phyloP scores from a whole-genome alignment of 164 flowering plant genomes.

The Nymphaea colorata region DNA sequence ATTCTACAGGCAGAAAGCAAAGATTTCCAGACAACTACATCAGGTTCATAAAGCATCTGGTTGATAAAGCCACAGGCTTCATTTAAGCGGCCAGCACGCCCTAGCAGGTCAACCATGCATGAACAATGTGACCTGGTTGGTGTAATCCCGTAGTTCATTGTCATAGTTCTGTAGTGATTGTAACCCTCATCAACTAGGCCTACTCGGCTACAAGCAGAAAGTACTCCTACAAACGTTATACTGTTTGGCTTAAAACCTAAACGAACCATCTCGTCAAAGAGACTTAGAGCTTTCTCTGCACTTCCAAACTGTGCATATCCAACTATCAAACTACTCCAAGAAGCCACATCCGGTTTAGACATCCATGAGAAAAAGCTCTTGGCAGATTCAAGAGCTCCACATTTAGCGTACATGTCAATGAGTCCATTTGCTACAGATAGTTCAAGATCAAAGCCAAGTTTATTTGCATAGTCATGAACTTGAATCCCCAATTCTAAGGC shows the following conservation, averaged over 20 bases:
- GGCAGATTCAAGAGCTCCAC: conserved; percentile 38
- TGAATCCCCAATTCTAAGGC: conserved; percentile 42
- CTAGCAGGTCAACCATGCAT: conserved; percentile 55
- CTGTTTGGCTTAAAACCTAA: conserved; percentile 40
- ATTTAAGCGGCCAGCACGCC: conserved; percentile 40
- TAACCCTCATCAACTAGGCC: conserved; percentile 56
- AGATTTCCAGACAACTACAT: conserved; percentile 48
- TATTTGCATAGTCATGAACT: conserved; percentile 28
- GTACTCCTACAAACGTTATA: conserved; percentile 52
- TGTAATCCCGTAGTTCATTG: conserved; percentile 29
- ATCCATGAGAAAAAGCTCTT: conserved; percentile 30
- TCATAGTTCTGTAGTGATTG: conserved; percentile 33
- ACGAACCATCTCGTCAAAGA: conserved; percentile 34
- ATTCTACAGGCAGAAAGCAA: conserved; percentile 54
- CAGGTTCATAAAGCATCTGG: conserved; percentile 42
- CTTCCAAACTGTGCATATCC: conserved; percentile 56
- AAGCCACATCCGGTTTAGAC: conserved; percentile 40
- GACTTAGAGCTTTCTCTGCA: conserved; percentile 42
- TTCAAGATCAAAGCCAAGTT: conserved; percentile 30
- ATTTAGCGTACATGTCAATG: conserved; percentile 62
- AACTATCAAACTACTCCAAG: conserved; percentile 62
- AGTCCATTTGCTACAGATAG: conserved; percentile 33
- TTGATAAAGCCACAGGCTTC: conserved; percentile 51
- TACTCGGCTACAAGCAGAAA: conserved; percentile 61
- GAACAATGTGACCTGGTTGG: conserved; percentile 59